Base-by-base conservation (phyloP, 148 eudicot species). In the Rhododendron henanense region DNA sequence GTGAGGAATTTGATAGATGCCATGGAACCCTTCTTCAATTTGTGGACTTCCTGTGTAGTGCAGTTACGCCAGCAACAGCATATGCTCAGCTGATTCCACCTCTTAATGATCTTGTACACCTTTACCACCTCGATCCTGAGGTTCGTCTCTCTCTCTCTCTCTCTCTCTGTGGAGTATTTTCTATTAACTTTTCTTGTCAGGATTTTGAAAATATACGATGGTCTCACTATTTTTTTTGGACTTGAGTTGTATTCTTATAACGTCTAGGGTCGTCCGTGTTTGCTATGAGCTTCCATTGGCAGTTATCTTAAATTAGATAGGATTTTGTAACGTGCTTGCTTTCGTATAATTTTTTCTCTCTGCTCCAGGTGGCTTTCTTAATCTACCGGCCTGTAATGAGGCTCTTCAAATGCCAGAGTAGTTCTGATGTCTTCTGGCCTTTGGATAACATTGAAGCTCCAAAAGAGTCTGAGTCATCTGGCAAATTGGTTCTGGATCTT, bases 11-110 rank as follows among this genome's bases (percentile, higher is more conserved):
- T 90, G 99, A 97, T 89, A 90, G 99, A 89, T 97, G 99, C 89
- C 99, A 97, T 91, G 98, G 99, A 28, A 88, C 96, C 85, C 99
- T 97, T 89, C 98, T 95, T 86, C 99, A 97, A 86, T 97, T 92
- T 90, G 99, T 97, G 86, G 99, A 97, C 59, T 97, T 97, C 86
- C 93, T 97, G 18, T 90, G 90, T 81, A 92, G 96, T 87, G 95
- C 99, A 23, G 90, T 95, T 80, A 92, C 89, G 16, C 94, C 98
- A 31, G 89, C 92, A 78, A 81, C 92, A 89, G 88, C 93, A 25
- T 97, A 95, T 92, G 98, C 96, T 73, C 92, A 93, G 85, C 88
- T 97, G 83, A 87, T 95, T 90, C 99, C 99, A 53, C 39, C 92
- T 87, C 98, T 95, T 84, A 71, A 92, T 88, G 96, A 97, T 84